Base-by-base conservation (phyloP, 2,329 filamentous ascomycete species). In the Beauveria bassiana region DNA sequence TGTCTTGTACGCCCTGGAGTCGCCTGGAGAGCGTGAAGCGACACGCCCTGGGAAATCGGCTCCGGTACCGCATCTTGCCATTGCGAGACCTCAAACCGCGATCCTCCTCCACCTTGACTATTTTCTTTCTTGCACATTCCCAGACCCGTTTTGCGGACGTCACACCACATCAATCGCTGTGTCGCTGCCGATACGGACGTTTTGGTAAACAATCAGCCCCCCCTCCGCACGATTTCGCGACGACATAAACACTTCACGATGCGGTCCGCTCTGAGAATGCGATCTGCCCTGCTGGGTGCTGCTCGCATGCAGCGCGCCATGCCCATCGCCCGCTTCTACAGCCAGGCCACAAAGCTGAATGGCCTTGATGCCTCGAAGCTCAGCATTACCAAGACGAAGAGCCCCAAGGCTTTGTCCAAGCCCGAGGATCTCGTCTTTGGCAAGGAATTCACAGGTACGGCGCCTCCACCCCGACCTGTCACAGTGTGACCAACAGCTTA, bases 401-500 rank as follows among this genome's bases (percentile, higher is more conserved):
- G 82, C 3, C 95, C 93, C 12, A 95, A 93, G 76, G 73, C 82
- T 34, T 79, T 93, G 61, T 80, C 83, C 65, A 87, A 92, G 59
- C 85, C 89, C 16, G 84, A 93, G 72, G 86, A 96, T 65, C 86
- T 99, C 61, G 81, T 98, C 65, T 99, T 99, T 75, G 95, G 95
- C 65, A 85, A 85, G 67, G 88, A 87, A 55, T 99, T 99, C 76
- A 96, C 95, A 70, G 92, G 91, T 93, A 78, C 62, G 74, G 63
- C 42, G 7, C 20, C 20, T 22, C 26, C 26, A 22, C 18, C 28
- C 20, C 42, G 20, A 28, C 6, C 40, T 9, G n/a, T 20, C 31
- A 16, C 16, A 47, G 12, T 20, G 50, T 46, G 61, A 47, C n/a
- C 60, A 56, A 46, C 28, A 34, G 24, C 51, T 56, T 42, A 58